Evolutionary conservation across 1,284 basidiomycete species (phyloP).

Genomic region (Cutaneotrichosporon dermatis): DNA sequence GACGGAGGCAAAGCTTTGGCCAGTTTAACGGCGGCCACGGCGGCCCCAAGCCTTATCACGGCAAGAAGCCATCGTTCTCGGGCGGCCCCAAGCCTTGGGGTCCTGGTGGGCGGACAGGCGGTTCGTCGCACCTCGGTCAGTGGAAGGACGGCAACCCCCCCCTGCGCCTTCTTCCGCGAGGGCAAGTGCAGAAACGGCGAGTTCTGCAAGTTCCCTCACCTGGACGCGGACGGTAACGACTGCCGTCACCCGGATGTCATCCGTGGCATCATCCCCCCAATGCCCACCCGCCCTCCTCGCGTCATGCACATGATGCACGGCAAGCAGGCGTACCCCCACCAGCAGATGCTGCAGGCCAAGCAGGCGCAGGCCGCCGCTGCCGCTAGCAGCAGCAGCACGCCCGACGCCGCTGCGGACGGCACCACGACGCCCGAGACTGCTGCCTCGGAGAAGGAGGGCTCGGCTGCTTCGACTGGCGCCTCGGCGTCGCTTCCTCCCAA

Average conservation of each 20-base stretch:
- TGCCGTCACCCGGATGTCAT: slow-evolving; percentile 47
- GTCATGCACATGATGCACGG: slow-evolving; percentile 28
- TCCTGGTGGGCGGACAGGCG: slow-evolving; percentile 18
- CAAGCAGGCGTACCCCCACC: slow-evolving; percentile 27
- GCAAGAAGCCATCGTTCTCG: slow-evolving; percentile 47
- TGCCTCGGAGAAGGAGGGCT: slow-evolving; percentile 12
- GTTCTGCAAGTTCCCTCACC: slow-evolving; percentile 49
- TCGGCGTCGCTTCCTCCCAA: slow-evolving; percentile 30
- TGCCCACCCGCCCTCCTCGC: slow-evolving; percentile 29
- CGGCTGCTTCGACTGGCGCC: neutral
- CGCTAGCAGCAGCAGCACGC: slow-evolving; percentile 1
- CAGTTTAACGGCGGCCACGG: slow-evolving; percentile 15
- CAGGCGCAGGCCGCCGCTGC: slow-evolving; percentile 11
- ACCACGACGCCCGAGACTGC: slow-evolving; percentile 16
- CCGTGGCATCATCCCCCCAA: slow-evolving; percentile 40
- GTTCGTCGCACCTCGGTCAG: slow-evolving; percentile 30
- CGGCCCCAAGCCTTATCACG: slow-evolving; percentile 29
- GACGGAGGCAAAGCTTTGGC: slow-evolving; percentile 19
- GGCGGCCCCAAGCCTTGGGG: slow-evolving; percentile 36
- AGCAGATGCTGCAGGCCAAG: slow-evolving; percentile 16
- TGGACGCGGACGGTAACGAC: slow-evolving; percentile 45
- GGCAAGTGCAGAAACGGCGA: slow-evolving; percentile 49
- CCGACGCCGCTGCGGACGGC: slow-evolving; percentile 6
- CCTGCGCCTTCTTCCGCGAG: slow-evolving; percentile 47
- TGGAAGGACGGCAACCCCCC: slow-evolving; percentile 50